phyloP scores from a whole-genome alignment of 1,284 basidiomycete species.

The Puccinia novopanici region DNA sequence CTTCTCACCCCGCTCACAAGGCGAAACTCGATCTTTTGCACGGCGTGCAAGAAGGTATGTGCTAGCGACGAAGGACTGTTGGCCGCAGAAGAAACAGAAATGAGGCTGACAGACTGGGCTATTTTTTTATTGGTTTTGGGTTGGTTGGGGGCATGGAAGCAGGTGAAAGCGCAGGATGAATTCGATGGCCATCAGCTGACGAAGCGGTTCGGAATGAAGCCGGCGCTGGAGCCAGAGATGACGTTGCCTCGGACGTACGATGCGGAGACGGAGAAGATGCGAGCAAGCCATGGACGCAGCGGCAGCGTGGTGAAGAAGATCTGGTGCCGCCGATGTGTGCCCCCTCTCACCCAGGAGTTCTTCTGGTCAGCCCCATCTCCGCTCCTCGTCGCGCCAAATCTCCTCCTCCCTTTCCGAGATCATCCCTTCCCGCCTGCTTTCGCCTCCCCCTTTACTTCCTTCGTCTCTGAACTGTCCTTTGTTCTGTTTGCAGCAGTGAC shows the following conservation, averaged over 20 bases:
- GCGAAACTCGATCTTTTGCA: slow-evolving; percentile 1
- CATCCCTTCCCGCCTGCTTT: neutral
- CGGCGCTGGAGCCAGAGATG: neutral
- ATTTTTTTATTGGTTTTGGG: neutral
- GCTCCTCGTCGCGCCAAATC: neutral
- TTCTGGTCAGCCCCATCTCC: neutral
- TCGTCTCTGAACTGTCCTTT: too few species aligned
- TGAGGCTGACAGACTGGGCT: neutral
- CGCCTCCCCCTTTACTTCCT: neutral
- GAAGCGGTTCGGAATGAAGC: slow-evolving; percentile 20
- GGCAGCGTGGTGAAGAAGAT: neutral
- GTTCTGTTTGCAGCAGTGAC: slow-evolving; percentile 20
- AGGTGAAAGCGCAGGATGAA: slow-evolving; percentile 12
- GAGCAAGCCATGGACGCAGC: neutral
- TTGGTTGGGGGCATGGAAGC: too few species aligned
- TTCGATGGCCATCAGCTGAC: slow-evolving; percentile 24
- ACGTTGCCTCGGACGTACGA: neutral
- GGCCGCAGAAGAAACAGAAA: too few species aligned
- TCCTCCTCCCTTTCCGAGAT: too few species aligned
- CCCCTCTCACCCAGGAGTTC: neutral
- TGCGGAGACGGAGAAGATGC: neutral
- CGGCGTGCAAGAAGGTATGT: neutral
- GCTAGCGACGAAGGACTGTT: slow-evolving; percentile 55
- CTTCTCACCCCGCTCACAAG: neutral
- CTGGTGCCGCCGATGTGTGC: neutral